A percentile compares a stretch with the other conserved stretches of the same genome.
Conservation (phyloP, 805 yeast genomes). For the Kodamaea jinghongensis region DNA sequence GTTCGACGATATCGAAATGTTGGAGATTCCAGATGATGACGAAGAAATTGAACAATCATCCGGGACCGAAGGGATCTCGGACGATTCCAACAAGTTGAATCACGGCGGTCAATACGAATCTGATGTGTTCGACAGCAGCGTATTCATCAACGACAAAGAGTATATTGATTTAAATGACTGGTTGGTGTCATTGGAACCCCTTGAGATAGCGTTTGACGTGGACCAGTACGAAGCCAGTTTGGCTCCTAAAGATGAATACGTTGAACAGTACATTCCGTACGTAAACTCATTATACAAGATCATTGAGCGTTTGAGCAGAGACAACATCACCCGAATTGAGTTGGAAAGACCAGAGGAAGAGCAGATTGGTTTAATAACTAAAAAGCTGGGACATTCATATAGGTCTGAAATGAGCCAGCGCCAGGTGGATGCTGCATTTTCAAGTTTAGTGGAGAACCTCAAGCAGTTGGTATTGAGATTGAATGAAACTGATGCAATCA, state of each 20-base stretch:
- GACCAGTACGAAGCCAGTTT: conserved; percentile 38
- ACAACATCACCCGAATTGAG: conserved; percentile 14
- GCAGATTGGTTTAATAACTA: conserved; percentile 32
- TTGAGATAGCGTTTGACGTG: conserved; percentile 40
- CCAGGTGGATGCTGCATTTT: conserved; percentile 25
- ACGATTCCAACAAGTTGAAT: conserved; percentile 3
- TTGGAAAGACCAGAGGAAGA: conserved; percentile 20
- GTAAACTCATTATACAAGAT: conserved; percentile 50
- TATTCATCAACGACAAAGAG: conserved; percentile 15
- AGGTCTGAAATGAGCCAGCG: conserved; percentile 3
- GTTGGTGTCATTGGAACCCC: conserved; percentile 37
- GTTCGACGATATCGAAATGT: conserved; percentile 41
- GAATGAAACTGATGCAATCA: conserved; percentile 24
- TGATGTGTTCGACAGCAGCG: conserved; percentile 2
- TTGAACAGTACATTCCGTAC: conserved; percentile 44
- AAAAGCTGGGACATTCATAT: conserved; percentile 8
- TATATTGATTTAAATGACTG: conserved; percentile 45
- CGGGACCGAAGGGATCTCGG: conserved; percentile 19
- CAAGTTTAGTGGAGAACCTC: conserved; percentile 27
- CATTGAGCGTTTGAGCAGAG: conserved; percentile 38
- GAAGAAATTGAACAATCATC: conserved; percentile 15
- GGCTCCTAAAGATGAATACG: conserved; percentile 31
- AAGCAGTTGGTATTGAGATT: conserved; percentile 25
- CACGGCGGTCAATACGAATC: neutral
- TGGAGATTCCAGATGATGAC: conserved; percentile 40